These are phyloP conservation scores for Penicillium sp. DNA, from an alignment of 2,329 filamentous ascomycete species.

Conservation along the genomic window DNA sequence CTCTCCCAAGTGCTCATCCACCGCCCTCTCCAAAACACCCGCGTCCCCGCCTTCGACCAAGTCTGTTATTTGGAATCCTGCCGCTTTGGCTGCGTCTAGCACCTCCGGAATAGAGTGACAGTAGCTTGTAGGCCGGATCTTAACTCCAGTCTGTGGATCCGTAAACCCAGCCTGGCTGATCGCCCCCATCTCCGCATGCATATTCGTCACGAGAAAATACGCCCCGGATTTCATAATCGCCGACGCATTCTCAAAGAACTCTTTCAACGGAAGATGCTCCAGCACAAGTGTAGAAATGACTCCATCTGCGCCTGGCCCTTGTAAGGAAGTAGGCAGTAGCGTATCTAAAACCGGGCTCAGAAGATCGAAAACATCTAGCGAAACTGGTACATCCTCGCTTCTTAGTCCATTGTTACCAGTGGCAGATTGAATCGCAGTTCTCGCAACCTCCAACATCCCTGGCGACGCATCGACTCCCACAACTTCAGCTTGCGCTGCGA, in stretches of 20 bases:
- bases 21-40: conserved; percentile 44
- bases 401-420: conserved; percentile 25
- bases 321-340: conserved; percentile 17
- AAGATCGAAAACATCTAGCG: conserved; percentile 38
- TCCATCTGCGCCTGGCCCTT: conserved; percentile 38
- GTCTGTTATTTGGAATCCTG: conserved; percentile 48
- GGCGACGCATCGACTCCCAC: conserved; percentile 58
- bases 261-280: conserved; percentile 61
- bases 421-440: conserved; percentile 32
- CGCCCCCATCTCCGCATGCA: conserved; percentile 65
- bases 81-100: conserved; percentile 49
- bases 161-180: conserved; percentile 64
- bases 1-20: conserved; percentile 58
- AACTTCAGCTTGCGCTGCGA: conserved; percentile 36
- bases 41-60: conserved; percentile 12
- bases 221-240: conserved; percentile 49
- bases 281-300: conserved; percentile 64
- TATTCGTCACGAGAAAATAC: conserved; percentile 63
- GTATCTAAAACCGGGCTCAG: conserved; percentile 19
- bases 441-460: conserved; percentile 60
- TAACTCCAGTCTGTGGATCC: conserved; percentile 53
- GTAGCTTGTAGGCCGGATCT: conserved; percentile 62
- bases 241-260: conserved; percentile 57
- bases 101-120: conserved; percentile 56
- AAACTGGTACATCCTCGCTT: background rate